A percentile compares a stretch with the other conserved stretches of the same genome.
Evolutionary conservation across 2,329 filamentous ascomycete genomes (phyloP).

Genomic region (Phialemoniopsis sp.): DNA sequence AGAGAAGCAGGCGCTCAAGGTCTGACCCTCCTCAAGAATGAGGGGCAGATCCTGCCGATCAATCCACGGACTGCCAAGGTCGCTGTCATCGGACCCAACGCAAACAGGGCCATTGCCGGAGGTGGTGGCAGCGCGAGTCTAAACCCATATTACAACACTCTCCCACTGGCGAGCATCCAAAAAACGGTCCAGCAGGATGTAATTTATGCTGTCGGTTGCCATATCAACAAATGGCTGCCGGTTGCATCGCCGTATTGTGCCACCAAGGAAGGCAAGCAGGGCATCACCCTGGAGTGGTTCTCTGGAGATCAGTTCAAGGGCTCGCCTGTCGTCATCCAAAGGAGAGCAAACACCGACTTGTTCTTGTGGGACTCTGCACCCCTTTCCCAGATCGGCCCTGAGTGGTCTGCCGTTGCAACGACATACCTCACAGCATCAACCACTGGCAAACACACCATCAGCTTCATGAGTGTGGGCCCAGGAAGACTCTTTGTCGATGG

Average conservation of each 20-base stretch:
- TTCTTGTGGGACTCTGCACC: conserved; percentile 70
- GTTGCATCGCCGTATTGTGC: conserved; percentile 57
- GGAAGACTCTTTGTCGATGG: conserved; percentile 58
- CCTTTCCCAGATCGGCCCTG: conserved; percentile 51
- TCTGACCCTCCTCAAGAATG: conserved; percentile 61
- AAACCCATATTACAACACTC: conserved; percentile 64
- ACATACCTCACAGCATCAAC: conserved; percentile 54
- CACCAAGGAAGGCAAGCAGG: conserved; percentile 50
- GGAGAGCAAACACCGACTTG: conserved; percentile 60
- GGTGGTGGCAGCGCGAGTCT: conserved; percentile 65
- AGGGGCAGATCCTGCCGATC: conserved; percentile 54
- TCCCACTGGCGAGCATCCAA: conserved; percentile 60
- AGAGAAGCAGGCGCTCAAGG: conserved; percentile 58
- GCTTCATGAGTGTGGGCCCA: conserved; percentile 64
- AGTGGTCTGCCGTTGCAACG: conserved; percentile 62
- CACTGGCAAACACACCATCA: conserved; percentile 60
- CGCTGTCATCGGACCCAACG: conserved; percentile 64
- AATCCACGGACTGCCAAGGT: conserved; percentile 50
- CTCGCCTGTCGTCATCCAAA: conserved; percentile 50
- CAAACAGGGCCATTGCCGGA: conserved; percentile 62
- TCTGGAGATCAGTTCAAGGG: conserved; percentile 60
- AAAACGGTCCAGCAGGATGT: conserved; percentile 50
- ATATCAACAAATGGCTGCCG: conserved; percentile 63
- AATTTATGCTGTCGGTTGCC: conserved; percentile 56
- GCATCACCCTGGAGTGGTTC: conserved; percentile 62